Evolutionary conservation across 257 asterid species (phyloP).

Genomic region (Nicotiana knightiana): DNA sequence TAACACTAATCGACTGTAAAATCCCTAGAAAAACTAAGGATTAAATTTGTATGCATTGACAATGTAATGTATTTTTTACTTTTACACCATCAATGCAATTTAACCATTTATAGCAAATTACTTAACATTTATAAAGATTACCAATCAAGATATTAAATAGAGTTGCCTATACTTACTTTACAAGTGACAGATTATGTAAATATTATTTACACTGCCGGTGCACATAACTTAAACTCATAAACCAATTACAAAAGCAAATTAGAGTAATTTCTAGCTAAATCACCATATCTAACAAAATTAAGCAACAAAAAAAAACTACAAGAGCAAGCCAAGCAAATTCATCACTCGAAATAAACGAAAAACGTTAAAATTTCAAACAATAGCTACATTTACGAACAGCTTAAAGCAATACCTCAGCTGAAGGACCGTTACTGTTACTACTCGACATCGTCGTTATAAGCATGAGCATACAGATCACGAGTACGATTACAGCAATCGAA

Average conservation of each 20-base stretch:
- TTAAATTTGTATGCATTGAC: too few species aligned
- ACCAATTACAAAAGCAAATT: neutral
- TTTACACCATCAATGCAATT: too few species aligned
- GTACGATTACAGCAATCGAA: conserved; percentile 53
- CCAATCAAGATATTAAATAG: too few species aligned
- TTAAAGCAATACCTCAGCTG: conserved; percentile 43
- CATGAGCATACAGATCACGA: conserved; percentile 62
- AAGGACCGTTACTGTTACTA: conserved; percentile 28
- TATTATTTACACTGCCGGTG: too few species aligned
- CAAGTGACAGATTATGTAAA: too few species aligned
- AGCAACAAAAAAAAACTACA: neutral
- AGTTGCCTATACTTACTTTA: too few species aligned
- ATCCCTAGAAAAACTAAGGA: neutral
- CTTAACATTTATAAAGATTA: too few species aligned
- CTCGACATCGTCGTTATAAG: conserved; percentile 45
- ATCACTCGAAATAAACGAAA: neutral
- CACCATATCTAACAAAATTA: neutral
- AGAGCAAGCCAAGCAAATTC: conserved; percentile 8
- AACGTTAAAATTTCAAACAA: neutral
- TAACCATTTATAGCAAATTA: too few species aligned
- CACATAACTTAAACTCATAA: too few species aligned
- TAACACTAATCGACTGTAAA: neutral
- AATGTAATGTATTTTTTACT: too few species aligned
- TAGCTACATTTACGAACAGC: neutral
- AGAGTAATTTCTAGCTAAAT: neutral